Evolutionary conservation across 768 basidiomycete genomes (phyloP).

Genomic region (Rhodotorula babjevae): DNA sequence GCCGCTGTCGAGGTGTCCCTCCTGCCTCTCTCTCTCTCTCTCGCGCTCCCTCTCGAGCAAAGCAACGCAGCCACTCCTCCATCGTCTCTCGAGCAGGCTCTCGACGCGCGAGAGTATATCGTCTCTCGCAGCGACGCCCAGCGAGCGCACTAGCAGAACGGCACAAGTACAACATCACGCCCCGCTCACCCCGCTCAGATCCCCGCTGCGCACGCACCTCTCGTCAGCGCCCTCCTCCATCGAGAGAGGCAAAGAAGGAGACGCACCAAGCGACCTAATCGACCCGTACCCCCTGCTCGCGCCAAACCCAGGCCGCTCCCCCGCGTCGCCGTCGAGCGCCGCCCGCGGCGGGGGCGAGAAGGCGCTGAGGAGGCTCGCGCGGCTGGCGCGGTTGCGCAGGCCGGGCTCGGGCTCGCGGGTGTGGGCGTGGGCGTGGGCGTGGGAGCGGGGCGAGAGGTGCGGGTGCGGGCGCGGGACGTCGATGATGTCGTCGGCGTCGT

Average conservation of each 20-base stretch:
- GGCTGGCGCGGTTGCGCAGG: constrained; percentile 14
- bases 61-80: no score
- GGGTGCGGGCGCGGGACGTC: constrained; percentile 13
- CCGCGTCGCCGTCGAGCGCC: not conserved
- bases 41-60: no score
- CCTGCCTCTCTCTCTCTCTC: no score
- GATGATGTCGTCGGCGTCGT: constrained; percentile 31
- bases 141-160: no score
- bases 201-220: no score
- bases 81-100: no score
- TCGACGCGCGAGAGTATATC: no score
- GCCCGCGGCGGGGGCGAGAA: not conserved
- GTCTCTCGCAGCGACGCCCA: no score
- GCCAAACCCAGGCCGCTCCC: not conserved
- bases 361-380: constrained; percentile 14
- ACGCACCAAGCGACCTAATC: constrained; percentile 25
- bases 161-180: no score
- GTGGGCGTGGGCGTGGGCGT: not conserved
- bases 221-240: no score
- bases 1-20: no score
- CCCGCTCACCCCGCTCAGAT: no score
- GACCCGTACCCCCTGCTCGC: constrained; percentile 19
- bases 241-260: not conserved
- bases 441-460: not conserved
- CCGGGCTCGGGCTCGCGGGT: not conserved